phyloP scores from a whole-genome alignment of 2,329 filamentous ascomycete genomes.

The Arthrobotrys musiformis region DNA sequence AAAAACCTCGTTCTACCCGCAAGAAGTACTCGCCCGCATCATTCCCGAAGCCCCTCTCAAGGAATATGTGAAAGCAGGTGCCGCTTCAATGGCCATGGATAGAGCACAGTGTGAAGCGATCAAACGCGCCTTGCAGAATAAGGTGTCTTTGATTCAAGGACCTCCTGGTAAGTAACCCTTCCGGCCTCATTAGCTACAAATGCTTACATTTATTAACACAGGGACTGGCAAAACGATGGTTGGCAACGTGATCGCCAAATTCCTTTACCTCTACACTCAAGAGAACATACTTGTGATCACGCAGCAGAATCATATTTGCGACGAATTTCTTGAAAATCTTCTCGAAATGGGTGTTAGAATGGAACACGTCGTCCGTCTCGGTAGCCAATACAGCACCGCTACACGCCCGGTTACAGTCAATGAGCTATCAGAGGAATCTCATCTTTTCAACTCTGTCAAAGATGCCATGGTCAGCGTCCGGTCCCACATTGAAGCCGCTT shows the following conservation, averaged over 20 bases:
- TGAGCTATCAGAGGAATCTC: slow-evolving; percentile 26
- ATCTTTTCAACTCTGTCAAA: slow-evolving; percentile 21
- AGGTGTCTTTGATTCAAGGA: slow-evolving; percentile 72
- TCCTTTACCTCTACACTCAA: slow-evolving; percentile 66
- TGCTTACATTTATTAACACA: slow-evolving; percentile 9
- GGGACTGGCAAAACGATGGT: slow-evolving; percentile 79
- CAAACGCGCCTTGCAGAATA: slow-evolving; percentile 67
- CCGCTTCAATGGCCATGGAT: slow-evolving; percentile 64
- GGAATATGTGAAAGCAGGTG: slow-evolving; percentile 31
- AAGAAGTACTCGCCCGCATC: slow-evolving; percentile 58
- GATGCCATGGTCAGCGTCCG: neutral
- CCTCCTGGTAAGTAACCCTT: slow-evolving; percentile 71
- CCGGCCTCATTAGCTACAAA: slow-evolving; percentile 26
- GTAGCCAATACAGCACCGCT: slow-evolving; percentile 69
- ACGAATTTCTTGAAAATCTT: slow-evolving; percentile 75
- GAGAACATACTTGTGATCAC: slow-evolving; percentile 72
- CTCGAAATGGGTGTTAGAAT: slow-evolving; percentile 69
- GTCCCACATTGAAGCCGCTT: slow-evolving; percentile 2
- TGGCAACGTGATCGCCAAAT: slow-evolving; percentile 72
- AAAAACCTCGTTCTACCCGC: slow-evolving; percentile 36
- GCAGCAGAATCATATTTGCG: slow-evolving; percentile 75
- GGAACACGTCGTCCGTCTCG: slow-evolving; percentile 71
- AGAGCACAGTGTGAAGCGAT: slow-evolving; percentile 70
- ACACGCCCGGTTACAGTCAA: slow-evolving; percentile 60
- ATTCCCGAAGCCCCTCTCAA: slow-evolving; percentile 50